Percentiles rank a stretch among this genome's conserved stretches.
Evolutionary conservation across 2,329 filamentous ascomycete genomes (phyloP).

Genomic region (Fonsecaea pedrosoi): DNA sequence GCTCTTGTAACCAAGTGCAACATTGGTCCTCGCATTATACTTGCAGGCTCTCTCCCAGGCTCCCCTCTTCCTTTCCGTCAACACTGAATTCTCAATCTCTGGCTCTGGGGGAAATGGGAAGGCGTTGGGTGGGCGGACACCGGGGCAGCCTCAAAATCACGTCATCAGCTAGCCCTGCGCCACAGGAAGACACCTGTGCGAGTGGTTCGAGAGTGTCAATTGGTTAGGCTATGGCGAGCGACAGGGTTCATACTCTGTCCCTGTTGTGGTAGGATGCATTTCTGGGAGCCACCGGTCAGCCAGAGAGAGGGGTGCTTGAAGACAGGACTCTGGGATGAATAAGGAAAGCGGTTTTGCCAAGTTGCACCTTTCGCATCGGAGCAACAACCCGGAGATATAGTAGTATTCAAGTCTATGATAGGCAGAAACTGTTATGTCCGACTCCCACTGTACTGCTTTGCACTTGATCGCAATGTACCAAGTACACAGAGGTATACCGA

Average conservation of each 20-base stretch:
- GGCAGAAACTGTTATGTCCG: not conserved
- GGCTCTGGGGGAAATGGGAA: not conserved
- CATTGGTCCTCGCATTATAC: too few relatives aligned
- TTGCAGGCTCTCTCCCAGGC: too few relatives aligned
- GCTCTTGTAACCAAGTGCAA: too few relatives aligned
- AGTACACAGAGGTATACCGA: too few relatives aligned
- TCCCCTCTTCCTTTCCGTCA: too few relatives aligned
- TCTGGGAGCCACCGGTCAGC: not conserved
- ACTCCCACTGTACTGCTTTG: not conserved
- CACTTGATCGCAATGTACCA: not conserved
- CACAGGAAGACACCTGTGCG: not conserved
- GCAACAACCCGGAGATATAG: not conserved
- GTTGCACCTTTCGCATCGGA: not conserved
- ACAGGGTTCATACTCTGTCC: not conserved
- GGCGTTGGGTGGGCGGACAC: not conserved
- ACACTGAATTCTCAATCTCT: not conserved
- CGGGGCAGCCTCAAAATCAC: constrained; percentile 6
- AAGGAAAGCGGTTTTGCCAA: not conserved
- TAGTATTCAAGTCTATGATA: not conserved
- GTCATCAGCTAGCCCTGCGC: constrained; percentile 3
- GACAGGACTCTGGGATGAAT: not conserved
- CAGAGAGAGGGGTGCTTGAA: not conserved
- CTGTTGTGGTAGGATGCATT: not conserved
- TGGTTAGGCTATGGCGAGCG: not conserved
- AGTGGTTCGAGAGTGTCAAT: not conserved